Percentiles rank a stretch among this genome's conserved stretches.
These are phyloP conservation scores for Botrytis aclada DNA, from an alignment of 2,329 filamentous ascomycete genomes.

Conservation along the genomic window DNA sequence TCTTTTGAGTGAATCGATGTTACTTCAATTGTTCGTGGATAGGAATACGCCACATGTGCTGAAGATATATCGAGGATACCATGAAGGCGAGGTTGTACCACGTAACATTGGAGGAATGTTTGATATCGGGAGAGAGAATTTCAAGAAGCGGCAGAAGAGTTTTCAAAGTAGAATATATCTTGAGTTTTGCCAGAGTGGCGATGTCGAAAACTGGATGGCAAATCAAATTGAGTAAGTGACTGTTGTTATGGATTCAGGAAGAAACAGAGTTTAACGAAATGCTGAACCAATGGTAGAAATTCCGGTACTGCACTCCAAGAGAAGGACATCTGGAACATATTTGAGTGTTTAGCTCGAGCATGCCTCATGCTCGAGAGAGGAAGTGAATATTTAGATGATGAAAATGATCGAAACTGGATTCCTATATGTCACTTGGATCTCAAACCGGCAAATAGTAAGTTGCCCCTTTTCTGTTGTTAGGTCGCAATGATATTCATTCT, in stretches of 20 bases:
- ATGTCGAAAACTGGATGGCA: not conserved
- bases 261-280: not conserved
- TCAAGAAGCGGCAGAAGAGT: not conserved
- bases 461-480: rapidly evolving
- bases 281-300: not conserved
- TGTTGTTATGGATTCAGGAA: rapidly evolving
- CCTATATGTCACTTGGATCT: conserved; percentile 3
- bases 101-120: not conserved
- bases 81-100: not conserved
- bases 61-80: not conserved
- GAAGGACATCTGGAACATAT: not conserved
- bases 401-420: not conserved
- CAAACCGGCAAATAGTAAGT: conserved; percentile 2
- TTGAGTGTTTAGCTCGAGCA: conserved; percentile 4
- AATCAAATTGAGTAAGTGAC: not conserved
- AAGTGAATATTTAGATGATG: not conserved
- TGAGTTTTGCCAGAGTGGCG: not conserved
- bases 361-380: not conserved
- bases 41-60: not conserved
- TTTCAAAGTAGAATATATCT: not conserved
- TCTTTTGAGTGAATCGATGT: not conserved
- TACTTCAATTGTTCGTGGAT: not conserved
- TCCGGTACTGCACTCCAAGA: not conserved
- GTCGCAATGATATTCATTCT: not conserved
- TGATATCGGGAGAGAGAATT: not conserved